phyloP scores from a whole-genome alignment of 2,329 filamentous ascomycete genomes.

The Penicillium sp. region DNA sequence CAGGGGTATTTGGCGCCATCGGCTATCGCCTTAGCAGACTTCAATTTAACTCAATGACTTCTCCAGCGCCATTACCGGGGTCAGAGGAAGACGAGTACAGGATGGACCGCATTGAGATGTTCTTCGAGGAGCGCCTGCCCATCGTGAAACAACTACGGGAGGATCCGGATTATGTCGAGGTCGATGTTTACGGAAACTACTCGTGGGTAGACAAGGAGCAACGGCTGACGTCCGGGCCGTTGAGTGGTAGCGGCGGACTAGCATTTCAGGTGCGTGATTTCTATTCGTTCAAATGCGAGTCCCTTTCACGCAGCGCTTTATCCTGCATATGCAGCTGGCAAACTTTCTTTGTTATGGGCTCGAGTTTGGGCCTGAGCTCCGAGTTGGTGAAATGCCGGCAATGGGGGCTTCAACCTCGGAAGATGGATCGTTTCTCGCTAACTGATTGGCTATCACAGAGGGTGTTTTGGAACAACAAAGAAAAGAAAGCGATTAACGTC shows the following conservation, averaged over 20 bases:
- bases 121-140: constrained; percentile 40
- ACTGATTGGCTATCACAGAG: constrained; percentile 52
- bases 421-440: constrained; percentile 5
- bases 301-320: background rate
- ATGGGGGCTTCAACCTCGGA: constrained; percentile 4
- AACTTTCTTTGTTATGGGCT: background rate
- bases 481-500: constrained; percentile 65
- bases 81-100: constrained; percentile 38
- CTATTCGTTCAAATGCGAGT: constrained; percentile 11
- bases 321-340: background rate
- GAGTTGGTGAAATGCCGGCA: background rate
- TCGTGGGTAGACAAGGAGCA: constrained; percentile 39
- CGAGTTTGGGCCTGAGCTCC: background rate
- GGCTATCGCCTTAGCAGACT: constrained; percentile 34
- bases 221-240: constrained; percentile 45
- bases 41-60: constrained; percentile 27
- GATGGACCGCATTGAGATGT: constrained; percentile 35
- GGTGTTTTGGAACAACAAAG: constrained; percentile 66
- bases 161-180: constrained; percentile 46
- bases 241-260: constrained; percentile 47
- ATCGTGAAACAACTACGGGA: constrained; percentile 44
- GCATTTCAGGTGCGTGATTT: constrained; percentile 44
- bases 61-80: constrained; percentile 38
- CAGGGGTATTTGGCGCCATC: constrained; percentile 38
- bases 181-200: constrained; percentile 43